A percentile compares a stretch with the other conserved stretches of the same genome.
Evolutionary conservation across 1,284 basidiomycete genomes (phyloP).

Genomic region (Ustilago esculenta): DNA sequence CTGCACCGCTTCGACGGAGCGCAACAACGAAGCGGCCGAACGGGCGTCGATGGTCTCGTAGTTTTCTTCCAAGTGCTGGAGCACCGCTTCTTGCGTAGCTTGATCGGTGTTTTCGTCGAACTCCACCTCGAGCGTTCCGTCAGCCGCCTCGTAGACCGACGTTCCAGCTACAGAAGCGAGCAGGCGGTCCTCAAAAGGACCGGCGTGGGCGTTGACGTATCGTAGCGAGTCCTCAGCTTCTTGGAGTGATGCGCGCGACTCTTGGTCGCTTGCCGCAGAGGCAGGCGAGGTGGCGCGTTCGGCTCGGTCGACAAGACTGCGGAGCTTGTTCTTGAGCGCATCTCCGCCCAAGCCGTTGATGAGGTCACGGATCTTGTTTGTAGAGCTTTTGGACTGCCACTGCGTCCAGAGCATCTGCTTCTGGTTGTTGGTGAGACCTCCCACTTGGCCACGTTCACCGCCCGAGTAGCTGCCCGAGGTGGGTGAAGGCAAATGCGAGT

Average conservation of each 20-base stretch:
- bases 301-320: conserved; percentile 23
- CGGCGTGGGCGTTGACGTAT: not conserved
- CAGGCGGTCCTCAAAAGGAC: not conserved
- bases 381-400: conserved; percentile 40
- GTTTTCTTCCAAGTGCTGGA: conserved; percentile 20
- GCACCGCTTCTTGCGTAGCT: conserved; percentile 15
- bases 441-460: conserved; percentile 54
- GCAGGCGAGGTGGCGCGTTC: conserved; percentile 4
- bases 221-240: not conserved
- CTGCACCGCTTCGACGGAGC: conserved; percentile 10
- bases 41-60: conserved; percentile 2
- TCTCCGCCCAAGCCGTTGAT: conserved; percentile 37
- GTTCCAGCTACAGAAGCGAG: conserved; percentile 23
- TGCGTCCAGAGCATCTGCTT: conserved; percentile 49
- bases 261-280: not conserved
- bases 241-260: no score
- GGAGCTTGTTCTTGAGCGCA: conserved; percentile 34
- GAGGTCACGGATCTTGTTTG: conserved; percentile 28
- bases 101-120: conserved; percentile 12
- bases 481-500: conserved; percentile 29
- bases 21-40: conserved; percentile 10
- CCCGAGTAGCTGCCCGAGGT: conserved; percentile 45
- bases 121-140: conserved; percentile 26
- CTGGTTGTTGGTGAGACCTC: conserved; percentile 60
- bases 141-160: conserved; percentile 15